Evolutionary conservation across 768 basidiomycete genomes (phyloP).

Genomic region (Gloeopeniophorella convolvens): DNA sequence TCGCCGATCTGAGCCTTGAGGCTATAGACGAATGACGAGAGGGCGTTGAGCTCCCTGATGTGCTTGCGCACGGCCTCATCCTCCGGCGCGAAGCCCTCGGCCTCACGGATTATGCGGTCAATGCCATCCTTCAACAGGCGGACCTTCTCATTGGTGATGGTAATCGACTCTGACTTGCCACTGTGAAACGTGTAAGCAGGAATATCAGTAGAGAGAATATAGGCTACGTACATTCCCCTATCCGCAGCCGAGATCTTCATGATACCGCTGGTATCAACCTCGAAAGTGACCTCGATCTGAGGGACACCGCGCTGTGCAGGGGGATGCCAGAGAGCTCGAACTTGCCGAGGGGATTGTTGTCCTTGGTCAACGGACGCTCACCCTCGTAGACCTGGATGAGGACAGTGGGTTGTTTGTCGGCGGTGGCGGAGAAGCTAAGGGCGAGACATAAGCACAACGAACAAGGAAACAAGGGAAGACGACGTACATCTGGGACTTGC

Average conservation of each 20-base stretch:
- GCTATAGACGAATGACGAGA: conserved; percentile 78
- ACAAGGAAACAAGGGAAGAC: background rate
- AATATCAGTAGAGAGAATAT: background rate
- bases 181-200: conserved; percentile 28
- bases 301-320: conserved; percentile 95
- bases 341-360: conserved; percentile 97
- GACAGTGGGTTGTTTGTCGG: conserved; percentile 92
- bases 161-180: conserved; percentile 84
- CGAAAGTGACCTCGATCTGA: conserved; percentile 95
- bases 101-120: conserved; percentile 92
- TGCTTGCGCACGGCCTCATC: conserved; percentile 74
- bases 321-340: conserved; percentile 92
- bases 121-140: conserved; percentile 62
- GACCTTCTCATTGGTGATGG: conserved; percentile 95
- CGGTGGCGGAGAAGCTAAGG: conserved; percentile 62
- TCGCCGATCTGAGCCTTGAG: conserved; percentile 85
- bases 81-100: conserved; percentile 82
- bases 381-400: conserved; percentile 97
- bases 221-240: conserved; percentile 70
- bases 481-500: conserved; percentile 85
- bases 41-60: conserved; percentile 76
- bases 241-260: conserved; percentile 91
- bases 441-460: conserved; percentile 21
- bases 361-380: conserved; percentile 95
- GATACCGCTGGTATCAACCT: conserved; percentile 93